Conservation (phyloP, 306 rosid genomes). For the Vigna angularis region DNA sequence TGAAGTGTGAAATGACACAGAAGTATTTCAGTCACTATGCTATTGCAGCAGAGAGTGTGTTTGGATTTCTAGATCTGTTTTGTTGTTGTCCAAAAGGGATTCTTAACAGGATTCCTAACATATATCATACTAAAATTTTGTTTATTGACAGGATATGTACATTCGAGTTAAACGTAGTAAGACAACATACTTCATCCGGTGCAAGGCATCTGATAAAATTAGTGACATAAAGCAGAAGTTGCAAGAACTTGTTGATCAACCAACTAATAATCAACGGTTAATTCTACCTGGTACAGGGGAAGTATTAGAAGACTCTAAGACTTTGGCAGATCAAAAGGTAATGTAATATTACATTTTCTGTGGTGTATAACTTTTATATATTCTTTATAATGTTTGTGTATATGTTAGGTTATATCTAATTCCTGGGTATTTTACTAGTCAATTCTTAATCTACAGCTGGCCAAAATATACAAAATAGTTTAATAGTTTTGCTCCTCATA, state of each 20-base stretch:
- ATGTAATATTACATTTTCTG: not conserved
- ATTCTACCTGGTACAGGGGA: conserved; percentile 69
- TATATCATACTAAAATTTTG: conserved; percentile 13
- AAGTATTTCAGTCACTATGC: too few species aligned
- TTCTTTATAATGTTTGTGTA: conserved; percentile 5
- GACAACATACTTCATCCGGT: conserved; percentile 92
- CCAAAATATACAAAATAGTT: not conserved
- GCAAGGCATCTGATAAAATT: conserved; percentile 85
- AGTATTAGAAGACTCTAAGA: conserved; percentile 77
- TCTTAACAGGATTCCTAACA: too few species aligned
- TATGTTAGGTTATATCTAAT: not conserved
- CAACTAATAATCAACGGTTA: conserved; percentile 69
- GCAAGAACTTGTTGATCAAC: conserved; percentile 70
- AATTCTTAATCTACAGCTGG: conserved; percentile 4
- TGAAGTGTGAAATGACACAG: too few species aligned
- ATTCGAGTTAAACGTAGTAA: conserved; percentile 82
- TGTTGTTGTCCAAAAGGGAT: too few species aligned
- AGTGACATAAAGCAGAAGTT: conserved; percentile 84
- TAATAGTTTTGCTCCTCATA: not conserved
- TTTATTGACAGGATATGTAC: conserved; percentile 74
- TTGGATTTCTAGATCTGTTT: too few species aligned
- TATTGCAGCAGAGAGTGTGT: too few species aligned
- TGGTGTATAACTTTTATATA: not conserved
- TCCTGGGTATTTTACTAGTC: not conserved
- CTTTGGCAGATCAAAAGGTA: conserved; percentile 93